Base-by-base conservation (phyloP, 192 early-diverging fungal genomes). In the Entomortierella beljakovae region DNA sequence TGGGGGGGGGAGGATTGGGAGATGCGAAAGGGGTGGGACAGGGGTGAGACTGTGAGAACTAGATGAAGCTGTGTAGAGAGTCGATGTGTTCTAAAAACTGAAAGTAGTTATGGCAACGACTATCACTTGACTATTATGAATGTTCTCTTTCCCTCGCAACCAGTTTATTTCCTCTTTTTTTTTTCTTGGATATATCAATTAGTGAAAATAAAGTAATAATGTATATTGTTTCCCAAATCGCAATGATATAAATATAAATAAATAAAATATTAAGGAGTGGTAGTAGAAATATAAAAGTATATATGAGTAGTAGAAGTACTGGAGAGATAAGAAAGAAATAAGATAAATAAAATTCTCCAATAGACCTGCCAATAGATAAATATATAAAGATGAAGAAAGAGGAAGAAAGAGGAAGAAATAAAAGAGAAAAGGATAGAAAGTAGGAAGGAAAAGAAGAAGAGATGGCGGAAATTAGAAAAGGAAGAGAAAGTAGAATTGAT, bases 401-500 rank as follows among this genome's bases (percentile, higher is more conserved):
- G 37, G 13, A 51, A 38, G n/a, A 58, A 35, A 35, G 38, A 28
- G 3, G 6, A 55, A 49, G 33, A 32, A 66, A 49, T 10, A 57
- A 26, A 43, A 26, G 26, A 31, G 38, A 53, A 31, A 53, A 25
- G 20, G 46, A 37, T 23, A 53, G 26, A 29, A 52, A 42, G 49
- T 38, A 76, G 31, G 32, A 42, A 42, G n/a, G 54, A 28, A 57
- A 48, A 3, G 15, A 31, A 16, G 22, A 52, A 59, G 50, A 54
- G 40, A 34, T 59, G 56, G 25, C 2, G 25, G 38, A 15, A 38
- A 38, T 34, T 42, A 25, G 54, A 28, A 53, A 50, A 3, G 23
- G 32, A 18, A 22, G 49, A 61, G 50, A 57, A 34, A 32, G 55
- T 59, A 31, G 10, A 35, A 43, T 8, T 35, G 18, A 7, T 25